Evolutionary conservation across 441 rosid species (phyloP), one percentile per base, ranked within the genome.

Genomic region (Adansonia madagascariensis): DNA sequence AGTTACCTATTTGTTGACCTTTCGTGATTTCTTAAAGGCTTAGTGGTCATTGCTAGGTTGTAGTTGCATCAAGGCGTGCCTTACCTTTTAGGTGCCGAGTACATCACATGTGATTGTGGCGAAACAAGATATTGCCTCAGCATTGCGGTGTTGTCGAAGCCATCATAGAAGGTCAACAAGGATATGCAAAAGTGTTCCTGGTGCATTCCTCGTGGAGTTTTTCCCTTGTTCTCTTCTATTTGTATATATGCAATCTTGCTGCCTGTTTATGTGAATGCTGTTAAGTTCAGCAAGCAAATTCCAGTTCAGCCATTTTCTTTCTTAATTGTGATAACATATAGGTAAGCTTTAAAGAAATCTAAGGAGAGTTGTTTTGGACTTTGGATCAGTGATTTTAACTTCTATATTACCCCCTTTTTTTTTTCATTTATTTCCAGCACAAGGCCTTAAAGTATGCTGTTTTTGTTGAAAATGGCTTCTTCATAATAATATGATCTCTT

Each of bases 291-390:
- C 15, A 11, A 49, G 53, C 53, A 12, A 44, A 49, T 49, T 49
- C n/a, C 39, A 49, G 4, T 12, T 49, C 53, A 11, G 53, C 53
- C 53, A 49, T 49, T 49, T 60, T 60, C 39, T 60, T 60, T 60
- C 64, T 60, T 11, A 60, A 22, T 60, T 60, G 39, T 60, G 64
- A 22, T 60, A 60, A 22, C 64, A 60, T 60, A 60, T 10, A 60
- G n/a, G 64, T 60, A 12, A 22, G 24, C 35, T 60, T 60, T 60
- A 9, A 60, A 4, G 39, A 59, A 60, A 22, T 60, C 7, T 22
- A 8, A 22, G 64, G 15, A 11, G 39, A 60, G 39, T 24, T 60
- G 15, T 60, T 60, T 10, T 24, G 64, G 39, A 60, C 39, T 60
- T 60, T 0, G n/a, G 64, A 7, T 60, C 39, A 22, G 39, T 12